Base-by-base conservation (phyloP, 495 filamentous ascomycete genomes). In the Neurospora sublineolata region DNA sequence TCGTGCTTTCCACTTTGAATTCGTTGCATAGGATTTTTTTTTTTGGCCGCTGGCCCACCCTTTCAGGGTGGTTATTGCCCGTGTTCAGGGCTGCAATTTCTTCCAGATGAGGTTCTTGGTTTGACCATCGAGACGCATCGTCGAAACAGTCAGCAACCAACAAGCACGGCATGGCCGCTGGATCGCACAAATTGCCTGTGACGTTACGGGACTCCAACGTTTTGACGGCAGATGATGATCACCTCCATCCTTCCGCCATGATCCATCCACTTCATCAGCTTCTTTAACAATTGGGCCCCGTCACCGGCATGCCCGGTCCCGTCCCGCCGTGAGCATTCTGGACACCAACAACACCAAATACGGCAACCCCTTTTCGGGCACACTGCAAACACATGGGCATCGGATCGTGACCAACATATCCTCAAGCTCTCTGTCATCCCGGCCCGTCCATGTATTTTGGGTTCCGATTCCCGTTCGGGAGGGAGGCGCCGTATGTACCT, bases 21-120 rank as follows among this genome's bases (percentile, higher is more conserved):
- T 42, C 20, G 30, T 58, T 37, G 20, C 20, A 40, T 36, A 58
- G 6, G 23, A 38, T 60, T 38, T 44, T 39, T 30, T 58, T 41
- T 75, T 70, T n/a, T n/a, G n/a, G 69, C 71, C 69, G 70, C 68
- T 71, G 71, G 38, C 52, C 73, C 71, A 69, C 52, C 52, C 73
- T 69, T 68, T 71, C 69, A 30, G 36, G 36, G 69, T 60, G 12
- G 52, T 60, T 60, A 8, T 60, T 60, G 42, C n/a, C 42, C 42
- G n/a, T 70, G 44, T 38, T 44, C 64, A 73, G 16, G 44, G 52
- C 71, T 39, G 68, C 60, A 68, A 70, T 71, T 73, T 73, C 67
- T 41, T 60, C 67, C 42, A 73, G 39, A 42, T 71, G 69, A 71
- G 52, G 42, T 70, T 64, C 23, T 18, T 27, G 46, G 42, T 46